A percentile compares a stretch with the other conserved stretches of the same genome.
Evolutionary conservation across 2,329 filamentous ascomycete species (phyloP).

Genomic region (Colletotrichum camelliae): DNA sequence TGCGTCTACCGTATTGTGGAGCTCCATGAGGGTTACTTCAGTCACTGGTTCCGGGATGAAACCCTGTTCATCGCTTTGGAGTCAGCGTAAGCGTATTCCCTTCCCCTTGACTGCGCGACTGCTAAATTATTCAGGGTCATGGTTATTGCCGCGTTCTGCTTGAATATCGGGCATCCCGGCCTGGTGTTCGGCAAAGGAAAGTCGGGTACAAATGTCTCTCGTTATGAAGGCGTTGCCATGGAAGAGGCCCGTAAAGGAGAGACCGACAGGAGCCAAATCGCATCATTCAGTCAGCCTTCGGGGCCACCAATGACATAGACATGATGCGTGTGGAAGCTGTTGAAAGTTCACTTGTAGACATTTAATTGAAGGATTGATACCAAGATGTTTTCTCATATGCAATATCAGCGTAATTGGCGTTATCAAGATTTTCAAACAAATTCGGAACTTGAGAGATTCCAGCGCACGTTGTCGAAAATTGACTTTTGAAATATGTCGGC

Average conservation of each 20-base stretch:
- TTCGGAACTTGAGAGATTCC: accelerated
- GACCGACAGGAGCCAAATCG: background rate
- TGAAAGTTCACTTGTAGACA: accelerated
- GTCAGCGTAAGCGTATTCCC: constrained; percentile 30
- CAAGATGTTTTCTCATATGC: background rate
- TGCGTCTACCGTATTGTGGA: constrained; percentile 65
- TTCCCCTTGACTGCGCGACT: background rate
- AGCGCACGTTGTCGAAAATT: accelerated
- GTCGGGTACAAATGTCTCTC: background rate
- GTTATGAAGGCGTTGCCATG: background rate
- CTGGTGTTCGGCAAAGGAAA: background rate
- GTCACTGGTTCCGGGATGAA: constrained; percentile 51
- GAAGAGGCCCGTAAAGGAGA: background rate
- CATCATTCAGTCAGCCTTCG: background rate
- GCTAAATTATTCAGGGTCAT: background rate
- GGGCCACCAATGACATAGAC: background rate
- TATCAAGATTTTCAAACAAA: background rate
- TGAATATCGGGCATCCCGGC: constrained; percentile 8
- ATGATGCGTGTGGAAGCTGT: accelerated
- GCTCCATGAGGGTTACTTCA: constrained; percentile 59
- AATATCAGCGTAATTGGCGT: background rate
- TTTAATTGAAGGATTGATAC: background rate
- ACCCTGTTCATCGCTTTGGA: constrained; percentile 49
- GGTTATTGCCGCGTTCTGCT: background rate
- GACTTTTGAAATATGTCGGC: background rate